Base-by-base conservation (phyloP, 225 moss, liverwort and hornwort species). In the Polytrichum commune region DNA sequence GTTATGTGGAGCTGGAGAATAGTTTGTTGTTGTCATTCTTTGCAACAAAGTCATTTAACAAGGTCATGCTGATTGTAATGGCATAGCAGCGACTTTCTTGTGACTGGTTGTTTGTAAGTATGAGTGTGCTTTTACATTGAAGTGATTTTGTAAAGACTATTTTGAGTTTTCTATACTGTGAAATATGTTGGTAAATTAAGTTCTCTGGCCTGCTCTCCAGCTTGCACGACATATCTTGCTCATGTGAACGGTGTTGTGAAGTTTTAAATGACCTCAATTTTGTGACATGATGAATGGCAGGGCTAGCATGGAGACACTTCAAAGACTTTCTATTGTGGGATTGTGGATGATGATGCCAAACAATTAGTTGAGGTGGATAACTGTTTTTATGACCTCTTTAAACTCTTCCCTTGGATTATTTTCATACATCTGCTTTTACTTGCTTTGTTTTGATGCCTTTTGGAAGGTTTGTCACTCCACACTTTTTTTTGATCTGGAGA, bases 261-360 rank as follows among this genome's bases (percentile, higher is more conserved):
- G 8, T 19, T 27, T 32, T 70, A 18, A 24, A 62, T 7, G 3
- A 56, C 58, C 58, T 62, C 33, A 54, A 63, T 73, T 70, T 33
- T 27, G n/a, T 20, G 62, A 70, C 29, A 64, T 74, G 67, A 20
- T 76, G 30, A 16, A 46, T 46, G 62, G 29, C 85, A 97, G 97
- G 98, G 93, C 19, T 99, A 91, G 57, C 98, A 99, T 78, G 98
- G 98, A 29, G 93, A 95, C 72, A 93, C 95, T 8, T 99, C 98
- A 1, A 90, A 83, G 79, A 99, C 98, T 35, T 95, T 95, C 68
- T 87, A 77, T 67, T 95, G 98, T 79, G 95, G 95, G 62, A 84
- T 72, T 60, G 93, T 93, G 53, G 84, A 81, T 69, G 87, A 90
- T 28, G 90, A 90, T 56, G 90, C 90, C 19, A 95, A 74, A 78